These are phyloP conservation scores for Ganoderma multipileum DNA, from an alignment of 1,284 basidiomycete genomes.

Conservation along the genomic window DNA sequence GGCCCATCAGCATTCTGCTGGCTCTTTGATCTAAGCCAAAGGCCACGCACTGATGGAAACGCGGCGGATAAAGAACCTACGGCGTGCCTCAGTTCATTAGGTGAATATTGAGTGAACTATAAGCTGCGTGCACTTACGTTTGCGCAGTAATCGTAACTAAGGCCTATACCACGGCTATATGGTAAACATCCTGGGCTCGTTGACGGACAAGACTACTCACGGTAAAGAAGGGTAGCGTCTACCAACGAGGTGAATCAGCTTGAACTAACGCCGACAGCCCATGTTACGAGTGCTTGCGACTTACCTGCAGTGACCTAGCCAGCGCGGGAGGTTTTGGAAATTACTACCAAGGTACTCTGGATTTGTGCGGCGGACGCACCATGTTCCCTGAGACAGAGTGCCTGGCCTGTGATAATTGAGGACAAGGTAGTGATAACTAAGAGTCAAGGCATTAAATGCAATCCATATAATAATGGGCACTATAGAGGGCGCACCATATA, in stretches of 20 bases:
- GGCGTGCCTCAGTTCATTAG: not conserved
- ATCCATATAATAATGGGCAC: not conserved
- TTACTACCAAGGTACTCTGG: not conserved
- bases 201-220: not conserved
- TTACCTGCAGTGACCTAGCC: constrained; percentile 11
- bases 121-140: not conserved
- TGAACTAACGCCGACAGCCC: not conserved
- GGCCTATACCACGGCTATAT: not conserved
- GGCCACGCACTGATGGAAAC: constrained; percentile 12
- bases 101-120: not conserved
- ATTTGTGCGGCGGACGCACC: constrained; percentile 1
- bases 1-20: not conserved
- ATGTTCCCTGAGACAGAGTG: constrained; percentile 1
- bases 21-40: not conserved
- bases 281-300: not conserved
- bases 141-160: constrained; percentile 8
- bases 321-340: too few relatives aligned
- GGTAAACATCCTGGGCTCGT: not conserved
- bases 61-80: constrained; percentile 14
- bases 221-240: constrained; percentile 7
- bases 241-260: not conserved
- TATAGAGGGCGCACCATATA: constrained; percentile 3
- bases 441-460: not conserved
- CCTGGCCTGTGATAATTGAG: constrained; percentile 3
- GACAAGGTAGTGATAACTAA: constrained; percentile 15